Evolutionary conservation across 1,139 yeast genomes (phyloP).

Genomic region (Candida mesenterica): DNA sequence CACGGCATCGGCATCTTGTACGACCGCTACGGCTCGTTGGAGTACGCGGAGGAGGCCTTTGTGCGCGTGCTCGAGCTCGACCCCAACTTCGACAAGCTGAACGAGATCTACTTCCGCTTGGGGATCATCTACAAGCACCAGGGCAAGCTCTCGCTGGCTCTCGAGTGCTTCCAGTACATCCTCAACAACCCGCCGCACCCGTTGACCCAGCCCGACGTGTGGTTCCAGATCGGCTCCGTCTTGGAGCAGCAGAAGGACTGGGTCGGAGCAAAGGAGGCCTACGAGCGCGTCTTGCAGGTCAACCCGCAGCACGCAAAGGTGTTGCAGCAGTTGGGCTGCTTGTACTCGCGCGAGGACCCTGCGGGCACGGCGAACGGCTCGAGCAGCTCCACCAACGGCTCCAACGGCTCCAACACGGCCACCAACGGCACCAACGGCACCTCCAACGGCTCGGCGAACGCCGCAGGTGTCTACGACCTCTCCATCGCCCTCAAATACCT

Average conservation of each 20-base stretch:
- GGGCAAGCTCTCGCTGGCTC: slow-evolving; percentile 78
- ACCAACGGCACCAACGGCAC: neutral
- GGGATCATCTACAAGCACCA: slow-evolving; percentile 98
- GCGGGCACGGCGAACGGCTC: neutral
- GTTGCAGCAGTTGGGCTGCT: slow-evolving; percentile 91
- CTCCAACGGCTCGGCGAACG: slow-evolving; percentile 10
- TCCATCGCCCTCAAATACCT: slow-evolving; percentile 80
- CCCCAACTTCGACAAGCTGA: slow-evolving; percentile 93
- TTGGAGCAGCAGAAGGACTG: slow-evolving; percentile 92
- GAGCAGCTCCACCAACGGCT: slow-evolving; percentile 20
- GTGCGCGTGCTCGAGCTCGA: slow-evolving; percentile 93
- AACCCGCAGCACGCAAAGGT: slow-evolving; percentile 96
- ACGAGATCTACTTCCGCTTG: slow-evolving; percentile 90
- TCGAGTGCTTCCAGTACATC: slow-evolving; percentile 93
- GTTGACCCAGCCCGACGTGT: slow-evolving; percentile 91
- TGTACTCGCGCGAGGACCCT: slow-evolving; percentile 75
- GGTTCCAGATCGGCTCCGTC: slow-evolving; percentile 97
- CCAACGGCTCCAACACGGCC: slow-evolving; percentile 12
- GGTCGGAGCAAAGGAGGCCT: slow-evolving; percentile 90
- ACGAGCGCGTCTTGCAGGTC: slow-evolving; percentile 84
- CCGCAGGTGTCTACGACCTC: slow-evolving; percentile 59
- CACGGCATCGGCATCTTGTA: slow-evolving; percentile 96
- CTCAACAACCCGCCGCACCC: slow-evolving; percentile 92
- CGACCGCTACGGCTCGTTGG: slow-evolving; percentile 92
- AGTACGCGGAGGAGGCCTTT: slow-evolving; percentile 97